Evolutionary conservation across 768 basidiomycete species (phyloP).

Genomic region (Fistulinella prunicolor): DNA sequence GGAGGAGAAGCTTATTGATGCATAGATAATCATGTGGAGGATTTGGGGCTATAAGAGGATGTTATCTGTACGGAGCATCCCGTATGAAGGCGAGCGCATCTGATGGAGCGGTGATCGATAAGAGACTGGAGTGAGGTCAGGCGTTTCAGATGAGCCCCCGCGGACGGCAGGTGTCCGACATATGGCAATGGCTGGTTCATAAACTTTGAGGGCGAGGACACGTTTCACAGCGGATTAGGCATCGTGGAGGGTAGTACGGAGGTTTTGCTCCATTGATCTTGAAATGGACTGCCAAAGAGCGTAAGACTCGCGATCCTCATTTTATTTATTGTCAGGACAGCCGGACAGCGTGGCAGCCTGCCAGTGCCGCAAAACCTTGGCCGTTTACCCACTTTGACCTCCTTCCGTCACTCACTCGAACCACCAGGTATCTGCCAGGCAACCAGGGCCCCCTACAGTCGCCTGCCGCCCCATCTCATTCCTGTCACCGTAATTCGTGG

Average conservation of each 20-base stretch:
- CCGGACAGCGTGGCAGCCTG: constrained; percentile 35
- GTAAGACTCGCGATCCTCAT: constrained; percentile 21
- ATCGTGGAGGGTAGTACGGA: neutral
- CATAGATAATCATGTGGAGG: constrained; percentile 36
- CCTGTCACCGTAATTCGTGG: too few species aligned
- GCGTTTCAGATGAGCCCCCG: constrained; percentile 8
- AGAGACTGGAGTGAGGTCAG: constrained; percentile 19
- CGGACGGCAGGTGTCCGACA: neutral
- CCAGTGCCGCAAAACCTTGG: constrained; percentile 15
- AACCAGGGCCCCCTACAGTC: constrained; percentile 20
- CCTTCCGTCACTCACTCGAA: constrained; percentile 21
- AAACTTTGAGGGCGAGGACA: constrained; percentile 5
- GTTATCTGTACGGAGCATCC: neutral
- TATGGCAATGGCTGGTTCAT: neutral
- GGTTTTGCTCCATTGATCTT: constrained; percentile 9
- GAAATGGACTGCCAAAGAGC: constrained; percentile 24
- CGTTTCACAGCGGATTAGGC: constrained; percentile 17
- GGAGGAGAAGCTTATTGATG: constrained; percentile 59
- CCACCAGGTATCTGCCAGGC: constrained; percentile 31
- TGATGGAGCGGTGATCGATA: constrained; percentile 17
- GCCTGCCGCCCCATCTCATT: too few species aligned
- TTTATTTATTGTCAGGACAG: constrained; percentile 14
- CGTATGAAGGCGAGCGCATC: neutral
- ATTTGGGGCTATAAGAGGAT: neutral
- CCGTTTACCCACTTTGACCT: constrained; percentile 22